These are phyloP conservation scores for Trichoderma sp. DNA, from an alignment of 2,329 filamentous ascomycete genomes.

Conservation along the genomic window DNA sequence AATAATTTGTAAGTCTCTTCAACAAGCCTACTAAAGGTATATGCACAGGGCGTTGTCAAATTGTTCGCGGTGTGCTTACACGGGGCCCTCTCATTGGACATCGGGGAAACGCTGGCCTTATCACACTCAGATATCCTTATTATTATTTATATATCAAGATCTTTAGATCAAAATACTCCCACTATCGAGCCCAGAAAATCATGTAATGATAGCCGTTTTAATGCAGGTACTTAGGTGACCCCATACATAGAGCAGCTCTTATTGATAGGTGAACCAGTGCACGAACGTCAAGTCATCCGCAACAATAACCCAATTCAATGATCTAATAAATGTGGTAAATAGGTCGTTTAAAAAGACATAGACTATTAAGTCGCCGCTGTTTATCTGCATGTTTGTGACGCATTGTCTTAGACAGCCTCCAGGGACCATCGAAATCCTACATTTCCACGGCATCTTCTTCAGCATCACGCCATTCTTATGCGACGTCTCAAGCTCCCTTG, in stretches of 20 bases:
- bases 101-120: not conserved
- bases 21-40: not conserved
- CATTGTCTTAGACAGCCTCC: not conserved
- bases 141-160: not conserved
- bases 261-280: not conserved
- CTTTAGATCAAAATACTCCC: not conserved
- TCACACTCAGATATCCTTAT: not conserved
- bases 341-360: not conserved
- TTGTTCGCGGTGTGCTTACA: not conserved
- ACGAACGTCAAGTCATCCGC: not conserved
- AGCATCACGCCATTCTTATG: not conserved
- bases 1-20: not conserved
- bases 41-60: not conserved
- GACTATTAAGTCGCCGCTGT: not conserved
- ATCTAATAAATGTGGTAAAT: not conserved
- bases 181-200: too few relatives aligned
- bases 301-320: not conserved
- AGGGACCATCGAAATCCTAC: not conserved
- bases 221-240: not conserved
- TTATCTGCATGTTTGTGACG: not conserved
- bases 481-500: not conserved
- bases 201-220: not conserved
- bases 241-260: not conserved
- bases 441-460: not conserved
- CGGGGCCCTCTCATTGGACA: not conserved